These are phyloP conservation scores for Puccinia polysora DNA, from an alignment of 1,284 basidiomycete genomes.

Conservation along the genomic window DNA sequence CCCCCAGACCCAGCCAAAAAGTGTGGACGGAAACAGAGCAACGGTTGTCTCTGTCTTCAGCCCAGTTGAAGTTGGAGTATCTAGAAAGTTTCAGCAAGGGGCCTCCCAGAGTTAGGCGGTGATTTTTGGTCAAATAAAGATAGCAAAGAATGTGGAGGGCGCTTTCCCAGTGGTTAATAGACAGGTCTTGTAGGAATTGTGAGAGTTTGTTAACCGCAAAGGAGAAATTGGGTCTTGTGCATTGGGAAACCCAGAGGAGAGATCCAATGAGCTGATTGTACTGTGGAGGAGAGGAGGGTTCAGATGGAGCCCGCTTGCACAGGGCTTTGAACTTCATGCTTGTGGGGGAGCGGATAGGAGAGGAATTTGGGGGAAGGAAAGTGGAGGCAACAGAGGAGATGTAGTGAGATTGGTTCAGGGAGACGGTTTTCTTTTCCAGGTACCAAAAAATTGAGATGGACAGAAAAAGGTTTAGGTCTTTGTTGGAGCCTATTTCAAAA, in stretches of 20 bases:
- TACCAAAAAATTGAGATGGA: neutral
- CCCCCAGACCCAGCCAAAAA: neutral
- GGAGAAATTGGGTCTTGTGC: too few relatives aligned
- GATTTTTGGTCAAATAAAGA: neutral
- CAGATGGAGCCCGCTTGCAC: too few relatives aligned
- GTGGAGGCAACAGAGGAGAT: too few relatives aligned
- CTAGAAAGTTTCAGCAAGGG: neutral
- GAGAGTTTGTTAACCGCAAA: too few relatives aligned
- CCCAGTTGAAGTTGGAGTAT: constrained; percentile 16
- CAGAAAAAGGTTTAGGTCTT: neutral
- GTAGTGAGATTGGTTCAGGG: neutral
- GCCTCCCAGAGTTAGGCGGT: neutral
- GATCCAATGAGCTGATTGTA: too few relatives aligned
- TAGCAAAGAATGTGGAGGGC: neutral
- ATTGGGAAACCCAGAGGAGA: too few relatives aligned
- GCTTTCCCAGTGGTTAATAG: neutral
- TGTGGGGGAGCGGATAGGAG: too few relatives aligned
- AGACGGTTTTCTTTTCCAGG: neutral
- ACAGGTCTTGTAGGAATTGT: too few relatives aligned
- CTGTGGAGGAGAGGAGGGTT: too few relatives aligned
- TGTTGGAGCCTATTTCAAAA: neutral
- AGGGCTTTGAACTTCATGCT: too few relatives aligned
- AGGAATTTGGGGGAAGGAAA: too few relatives aligned
- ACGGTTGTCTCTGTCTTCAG: neutral
- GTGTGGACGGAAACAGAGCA: neutral